Conservation (phyloP, 108 stramenopile genomes). For the Pseudonitzschia delicatissima region DNA sequence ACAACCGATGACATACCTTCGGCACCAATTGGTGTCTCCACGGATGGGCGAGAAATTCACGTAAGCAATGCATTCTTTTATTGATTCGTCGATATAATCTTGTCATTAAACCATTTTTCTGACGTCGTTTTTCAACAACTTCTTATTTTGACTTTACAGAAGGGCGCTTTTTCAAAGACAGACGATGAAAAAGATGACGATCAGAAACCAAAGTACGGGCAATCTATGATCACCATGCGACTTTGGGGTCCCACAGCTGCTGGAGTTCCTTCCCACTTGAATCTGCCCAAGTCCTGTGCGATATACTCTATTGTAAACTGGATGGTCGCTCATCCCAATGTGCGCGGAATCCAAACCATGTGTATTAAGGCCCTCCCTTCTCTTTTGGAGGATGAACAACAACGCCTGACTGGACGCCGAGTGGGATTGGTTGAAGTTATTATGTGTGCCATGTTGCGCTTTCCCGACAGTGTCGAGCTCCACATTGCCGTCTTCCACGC, state of each 20-base stretch:
- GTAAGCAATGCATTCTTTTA: background rate
- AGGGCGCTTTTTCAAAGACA: background rate
- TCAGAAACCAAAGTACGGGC: constrained; percentile 42
- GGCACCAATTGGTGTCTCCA: constrained; percentile 15
- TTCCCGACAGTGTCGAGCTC: constrained; percentile 65
- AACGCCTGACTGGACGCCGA: constrained; percentile 66
- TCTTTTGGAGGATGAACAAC: constrained; percentile 75
- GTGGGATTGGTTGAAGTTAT: constrained; percentile 71
- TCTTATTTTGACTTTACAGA: background rate
- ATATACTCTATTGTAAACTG: constrained; percentile 81
- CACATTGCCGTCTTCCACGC: constrained; percentile 83
- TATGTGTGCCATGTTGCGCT: constrained; percentile 72
- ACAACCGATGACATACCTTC: background rate
- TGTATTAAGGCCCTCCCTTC: constrained; percentile 65
- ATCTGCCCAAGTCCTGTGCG: constrained; percentile 76
- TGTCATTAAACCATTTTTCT: too few relatives aligned
- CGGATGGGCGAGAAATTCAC: constrained; percentile 9
- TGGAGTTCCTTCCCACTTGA: constrained; percentile 44
- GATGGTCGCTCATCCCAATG: constrained; percentile 81
- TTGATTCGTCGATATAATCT: too few relatives aligned
- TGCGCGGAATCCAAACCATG: constrained; percentile 85
- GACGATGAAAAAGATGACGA: background rate
- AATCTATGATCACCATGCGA: constrained; percentile 67
- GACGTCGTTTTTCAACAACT: too few relatives aligned
- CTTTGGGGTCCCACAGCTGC: constrained; percentile 57